Base-by-base conservation (phyloP, 2,329 filamentous ascomycete species). In the Hypoxylon sp. region DNA sequence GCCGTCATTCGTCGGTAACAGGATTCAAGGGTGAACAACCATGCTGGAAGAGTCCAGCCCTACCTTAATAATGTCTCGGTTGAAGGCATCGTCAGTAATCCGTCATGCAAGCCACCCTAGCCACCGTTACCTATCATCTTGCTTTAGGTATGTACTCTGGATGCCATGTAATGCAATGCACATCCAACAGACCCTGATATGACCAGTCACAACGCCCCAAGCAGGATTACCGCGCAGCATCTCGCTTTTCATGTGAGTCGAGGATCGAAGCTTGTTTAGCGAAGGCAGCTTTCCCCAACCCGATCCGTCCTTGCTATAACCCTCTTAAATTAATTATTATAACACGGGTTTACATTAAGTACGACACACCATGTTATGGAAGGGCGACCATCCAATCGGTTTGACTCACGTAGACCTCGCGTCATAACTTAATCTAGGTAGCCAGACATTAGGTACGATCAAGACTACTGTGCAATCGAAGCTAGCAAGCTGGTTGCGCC, bases 361-460 rank as follows among this genome's bases (percentile, higher is more conserved):
- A n/a, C 16, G 18, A 45, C 26, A 20, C 38, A 42, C 38, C 33
- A 32, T 40, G 18, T 24, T 32, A 36, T 52, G 16, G 49, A 56
- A 14, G 4, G 45, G 9, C 22, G 20, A 8, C 33, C 36, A 44
- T 48, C 61, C 57, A 49, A 60, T 63, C 49, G 45, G 64, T 42
- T n/a, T n/a, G 55, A 32, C 49, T 16, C 26, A 18, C 46, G 18
- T 20, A 32, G 49, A 55, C n/a, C 46, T 46, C 36, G 46, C 28
- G 59, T 68, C 65, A 68, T 65, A 65, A 68, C 65, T 54, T 63
- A 63, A 63, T 68, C 65, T 68, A 9, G 20, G 44, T 16, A 50
- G 54, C n/a, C n/a, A n/a, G n/a, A n/a, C 16, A 24, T 32, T 68
- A 64, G 56, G 56, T 65, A 62, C 60, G 51, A 62, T 63, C 53